Evolutionary conservation across 345 rosid genomes (phyloP).

Genomic region (Cardamine chenopodiifolia): DNA sequence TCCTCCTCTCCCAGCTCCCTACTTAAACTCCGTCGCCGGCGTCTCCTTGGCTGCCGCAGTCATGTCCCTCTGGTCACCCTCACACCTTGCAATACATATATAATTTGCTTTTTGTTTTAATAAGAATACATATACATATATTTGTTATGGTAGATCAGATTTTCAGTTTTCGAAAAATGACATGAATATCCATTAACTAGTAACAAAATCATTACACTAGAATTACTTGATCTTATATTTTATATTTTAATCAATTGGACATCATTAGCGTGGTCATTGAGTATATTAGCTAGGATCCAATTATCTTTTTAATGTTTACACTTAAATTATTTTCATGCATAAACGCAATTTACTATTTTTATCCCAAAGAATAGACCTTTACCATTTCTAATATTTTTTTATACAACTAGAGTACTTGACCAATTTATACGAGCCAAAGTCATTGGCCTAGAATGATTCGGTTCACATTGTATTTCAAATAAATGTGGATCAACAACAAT

Average conservation of each 20-base stretch:
- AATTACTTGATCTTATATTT: background rate
- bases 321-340: background rate
- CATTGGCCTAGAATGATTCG: background rate
- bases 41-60: constrained; percentile 92
- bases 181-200: background rate
- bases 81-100: background rate
- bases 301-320: background rate
- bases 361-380: background rate
- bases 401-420: background rate
- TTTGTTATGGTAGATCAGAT: background rate
- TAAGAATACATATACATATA: background rate
- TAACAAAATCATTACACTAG: background rate
- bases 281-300: background rate
- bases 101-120: background rate
- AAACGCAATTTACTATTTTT: background rate
- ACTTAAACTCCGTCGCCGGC: constrained; percentile 89
- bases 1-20: constrained; percentile 91
- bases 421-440: background rate
- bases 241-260: background rate
- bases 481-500: background rate
- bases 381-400: background rate
- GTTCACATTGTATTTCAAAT: background rate
- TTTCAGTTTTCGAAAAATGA: background rate
- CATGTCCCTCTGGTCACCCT: constrained; percentile 81
- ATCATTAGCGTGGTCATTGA: background rate